Base-by-base conservation (phyloP, 495 filamentous ascomycete species). In the Venustampulla echinocandica region DNA sequence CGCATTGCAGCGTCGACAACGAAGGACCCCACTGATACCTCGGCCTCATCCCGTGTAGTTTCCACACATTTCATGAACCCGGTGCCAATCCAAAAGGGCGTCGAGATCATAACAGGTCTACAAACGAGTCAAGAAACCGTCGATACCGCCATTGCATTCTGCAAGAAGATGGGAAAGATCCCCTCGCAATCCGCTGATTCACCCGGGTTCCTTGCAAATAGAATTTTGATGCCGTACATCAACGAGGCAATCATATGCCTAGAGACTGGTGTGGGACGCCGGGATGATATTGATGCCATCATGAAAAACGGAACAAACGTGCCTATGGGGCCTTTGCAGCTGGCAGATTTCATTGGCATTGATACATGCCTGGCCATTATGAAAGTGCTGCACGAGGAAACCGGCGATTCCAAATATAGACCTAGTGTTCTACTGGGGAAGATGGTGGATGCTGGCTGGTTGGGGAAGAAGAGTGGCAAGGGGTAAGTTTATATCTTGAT, bases 21-120 rank as follows among this genome's bases (percentile, higher is more conserved):
- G 2, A 64, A 66, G 41, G 76, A 90, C 58, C 82, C 87, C 0
- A 89, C 64, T 7, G 84, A 94, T 62, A 79, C 84, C 23, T 81
- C 84, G 42, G 84, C 84, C 22, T 79, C 87, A 37, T 88, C 87
- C 21, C 81, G 93, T 32, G 92, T 99, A 1, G 79, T 99, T 39
- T 85, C 85, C 42, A 97, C 93, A 38, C 92, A 99, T 65, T 99
- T 99, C 68, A 99, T 99, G 92, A 99, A 99, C 71, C 92, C 92
- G 0, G 92, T 99, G 0, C 93, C 92, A 1, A 67, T 99, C 2
- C 93, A 96, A 61, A 95, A 95, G 65, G 92, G 92, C 37, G 92
- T 99, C 4, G 92, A 99, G 69, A 94, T 99, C 47, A 97, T 99
- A 56, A 76, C 81, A 18, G 93, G 87, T 17, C 69, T 99, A 33